Percentiles rank a stretch among this genome's conserved stretches.
Conservation (phyloP, 2,329 filamentous ascomycete species). For the Penicillium sclerotigenum region DNA sequence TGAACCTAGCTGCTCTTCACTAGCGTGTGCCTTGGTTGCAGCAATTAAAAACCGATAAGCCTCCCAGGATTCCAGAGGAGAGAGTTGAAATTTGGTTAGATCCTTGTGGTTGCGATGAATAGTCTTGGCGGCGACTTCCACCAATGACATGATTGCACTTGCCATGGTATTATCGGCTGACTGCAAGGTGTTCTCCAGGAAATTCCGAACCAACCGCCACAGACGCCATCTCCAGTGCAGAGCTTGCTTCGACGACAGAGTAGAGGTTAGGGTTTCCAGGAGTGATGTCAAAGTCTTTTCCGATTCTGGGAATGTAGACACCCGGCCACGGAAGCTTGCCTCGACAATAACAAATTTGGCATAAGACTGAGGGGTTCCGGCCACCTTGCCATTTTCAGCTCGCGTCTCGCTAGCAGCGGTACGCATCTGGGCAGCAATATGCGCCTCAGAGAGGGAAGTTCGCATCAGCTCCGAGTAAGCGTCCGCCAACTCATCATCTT, state of each 20-base stretch:
- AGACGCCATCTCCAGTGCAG: slow-evolving; percentile 43
- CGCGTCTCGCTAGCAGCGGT: slow-evolving; percentile 30
- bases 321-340: slow-evolving; percentile 31
- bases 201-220: slow-evolving; percentile 38
- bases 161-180: slow-evolving; percentile 20
- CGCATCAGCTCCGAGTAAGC: slow-evolving; percentile 35
- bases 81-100: slow-evolving; percentile 21
- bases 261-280: slow-evolving; percentile 27
- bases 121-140: slow-evolving; percentile 28
- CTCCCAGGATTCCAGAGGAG: slow-evolving; percentile 38
- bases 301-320: slow-evolving; percentile 22
- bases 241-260: slow-evolving; percentile 31
- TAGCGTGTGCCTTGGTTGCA: slow-evolving; percentile 22
- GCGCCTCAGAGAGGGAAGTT: slow-evolving; percentile 30
- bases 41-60: slow-evolving; percentile 36
- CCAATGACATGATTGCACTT: slow-evolving; percentile 22
- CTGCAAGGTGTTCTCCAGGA: slow-evolving; percentile 31
- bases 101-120: slow-evolving; percentile 32
- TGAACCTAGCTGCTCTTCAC: slow-evolving; percentile 21
- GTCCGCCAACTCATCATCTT: slow-evolving; percentile 44
- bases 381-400: slow-evolving; percentile 28
- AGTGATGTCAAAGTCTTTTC: slow-evolving; percentile 25
- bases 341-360: slow-evolving; percentile 38
- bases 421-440: slow-evolving; percentile 31
- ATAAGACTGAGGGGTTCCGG: slow-evolving; percentile 30